These are phyloP conservation scores for Sarocladium kiliense DNA, from an alignment of 2,329 filamentous ascomycete species.

Conservation along the genomic window DNA sequence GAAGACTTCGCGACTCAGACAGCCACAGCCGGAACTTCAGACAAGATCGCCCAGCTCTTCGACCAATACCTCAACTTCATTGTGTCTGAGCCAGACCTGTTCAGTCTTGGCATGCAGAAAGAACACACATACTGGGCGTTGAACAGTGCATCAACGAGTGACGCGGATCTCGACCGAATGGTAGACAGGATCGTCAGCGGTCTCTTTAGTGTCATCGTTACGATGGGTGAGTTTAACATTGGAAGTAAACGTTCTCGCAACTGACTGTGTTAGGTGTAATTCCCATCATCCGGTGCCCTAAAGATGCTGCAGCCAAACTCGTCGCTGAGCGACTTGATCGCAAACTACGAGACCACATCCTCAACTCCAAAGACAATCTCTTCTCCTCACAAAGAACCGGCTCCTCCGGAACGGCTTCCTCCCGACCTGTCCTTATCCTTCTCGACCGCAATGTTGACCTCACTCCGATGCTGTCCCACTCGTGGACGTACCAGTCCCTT, in stretches of 20 bases:
- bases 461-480: conserved; percentile 98
- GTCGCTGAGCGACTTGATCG: conserved; percentile 91
- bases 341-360: conserved; percentile 90
- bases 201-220: conserved; percentile 97
- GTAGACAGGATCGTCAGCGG: conserved; percentile 92
- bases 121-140: conserved; percentile 91
- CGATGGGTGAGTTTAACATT: conserved; percentile 64
- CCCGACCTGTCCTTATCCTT: conserved; percentile 84
- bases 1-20: conserved; percentile 94
- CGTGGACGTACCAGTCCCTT: conserved; percentile 74
- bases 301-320: conserved; percentile 87
- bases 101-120: conserved; percentile 88
- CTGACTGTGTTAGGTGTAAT: conserved; percentile 60
- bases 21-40: conserved; percentile 75
- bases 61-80: conserved; percentile 98
- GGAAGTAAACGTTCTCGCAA: background rate
- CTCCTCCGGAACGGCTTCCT: conserved; percentile 58
- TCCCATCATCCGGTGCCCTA: conserved; percentile 91
- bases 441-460: conserved; percentile 94
- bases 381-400: conserved; percentile 68
- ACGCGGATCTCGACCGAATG: conserved; percentile 81
- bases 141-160: conserved; percentile 86
- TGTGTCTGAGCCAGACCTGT: conserved; percentile 90
- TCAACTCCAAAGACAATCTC: conserved; percentile 96
- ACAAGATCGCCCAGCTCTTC: conserved; percentile 86